phyloP scores from a whole-genome alignment of 441 rosid genomes.

The Melastoma candidum region DNA sequence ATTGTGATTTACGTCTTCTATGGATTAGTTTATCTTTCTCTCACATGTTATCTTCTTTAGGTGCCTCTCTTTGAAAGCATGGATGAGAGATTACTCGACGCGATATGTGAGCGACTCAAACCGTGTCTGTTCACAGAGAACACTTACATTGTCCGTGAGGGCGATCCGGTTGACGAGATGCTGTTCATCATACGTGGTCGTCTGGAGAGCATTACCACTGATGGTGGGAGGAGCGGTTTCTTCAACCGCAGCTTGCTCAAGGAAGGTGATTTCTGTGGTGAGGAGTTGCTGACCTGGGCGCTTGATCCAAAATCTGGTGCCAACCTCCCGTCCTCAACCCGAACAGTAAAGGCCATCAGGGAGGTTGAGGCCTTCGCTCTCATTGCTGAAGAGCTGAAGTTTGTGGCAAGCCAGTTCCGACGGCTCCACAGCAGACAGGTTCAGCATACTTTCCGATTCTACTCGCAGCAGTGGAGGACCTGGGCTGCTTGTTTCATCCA shows the following conservation, averaged over 20 bases:
- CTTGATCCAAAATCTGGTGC: slow-evolving; percentile 77
- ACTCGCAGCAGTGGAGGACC: slow-evolving; percentile 97
- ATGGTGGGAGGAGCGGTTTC: slow-evolving; percentile 96
- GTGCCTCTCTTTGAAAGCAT: slow-evolving; percentile 85
- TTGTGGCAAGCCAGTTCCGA: slow-evolving; percentile 91
- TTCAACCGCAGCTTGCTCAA: slow-evolving; percentile 68
- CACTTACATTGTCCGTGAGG: slow-evolving; percentile 82
- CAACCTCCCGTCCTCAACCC: slow-evolving; percentile 85
- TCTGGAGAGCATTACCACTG: slow-evolving; percentile 89
- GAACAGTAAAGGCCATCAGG: slow-evolving; percentile 71
- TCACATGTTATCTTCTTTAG: slow-evolving; percentile 21
- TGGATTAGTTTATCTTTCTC: too few species aligned
- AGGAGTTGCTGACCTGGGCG: slow-evolving; percentile 96
- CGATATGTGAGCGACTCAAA: slow-evolving; percentile 85
- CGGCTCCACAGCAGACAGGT: slow-evolving; percentile 94
- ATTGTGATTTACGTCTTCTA: too few species aligned
- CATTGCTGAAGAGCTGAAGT: slow-evolving; percentile 75
- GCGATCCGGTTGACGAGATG: slow-evolving; percentile 96
- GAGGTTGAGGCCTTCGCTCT: slow-evolving; percentile 95
- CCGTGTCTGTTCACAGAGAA: slow-evolving; percentile 79
- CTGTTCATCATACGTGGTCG: slow-evolving; percentile 92
- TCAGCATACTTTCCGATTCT: slow-evolving; percentile 89
- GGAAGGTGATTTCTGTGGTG: slow-evolving; percentile 94
- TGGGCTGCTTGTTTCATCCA: slow-evolving; percentile 98
- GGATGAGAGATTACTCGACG: slow-evolving; percentile 92